A percentile compares a stretch with the other conserved stretches of the same genome.
Evolutionary conservation across 2,329 filamentous ascomycete species (phyloP).

Genomic region (Venturia pyrina): DNA sequence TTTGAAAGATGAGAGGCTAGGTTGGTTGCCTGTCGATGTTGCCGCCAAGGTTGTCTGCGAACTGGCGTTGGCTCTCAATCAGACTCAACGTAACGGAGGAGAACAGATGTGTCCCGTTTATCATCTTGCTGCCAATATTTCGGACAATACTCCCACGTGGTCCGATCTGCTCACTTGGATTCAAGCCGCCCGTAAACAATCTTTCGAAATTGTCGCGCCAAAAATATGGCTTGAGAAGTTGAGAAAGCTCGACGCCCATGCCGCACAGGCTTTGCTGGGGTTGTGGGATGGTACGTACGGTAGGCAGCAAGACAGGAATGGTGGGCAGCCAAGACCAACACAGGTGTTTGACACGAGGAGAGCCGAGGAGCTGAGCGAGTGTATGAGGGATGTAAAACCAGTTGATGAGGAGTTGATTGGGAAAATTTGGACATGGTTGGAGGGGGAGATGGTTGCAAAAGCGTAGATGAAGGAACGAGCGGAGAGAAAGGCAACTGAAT

Average conservation of each 20-base stretch:
- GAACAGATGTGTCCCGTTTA: not conserved
- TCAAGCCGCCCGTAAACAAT: not conserved
- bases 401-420: not conserved
- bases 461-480: constrained; percentile 18
- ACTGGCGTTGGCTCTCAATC: not conserved
- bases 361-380: not conserved
- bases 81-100: not conserved
- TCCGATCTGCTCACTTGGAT: constrained; percentile 2
- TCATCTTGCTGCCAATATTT: not conserved
- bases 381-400: not conserved
- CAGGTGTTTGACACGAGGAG: not conserved
- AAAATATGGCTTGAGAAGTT: not conserved
- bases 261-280: not conserved
- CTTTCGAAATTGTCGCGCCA: not conserved
- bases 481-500: too few species aligned
- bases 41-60: constrained; percentile 20
- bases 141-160: not conserved
- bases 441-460: not conserved
- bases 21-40: constrained; percentile 24
- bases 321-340: not conserved
- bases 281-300: not conserved
- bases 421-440: not conserved
- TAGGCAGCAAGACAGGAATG: not conserved
- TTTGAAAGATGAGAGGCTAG: constrained; percentile 16
- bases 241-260: not conserved